Conservation (phyloP, 331 rosid genomes). For the Phaseolus coccineus region DNA sequence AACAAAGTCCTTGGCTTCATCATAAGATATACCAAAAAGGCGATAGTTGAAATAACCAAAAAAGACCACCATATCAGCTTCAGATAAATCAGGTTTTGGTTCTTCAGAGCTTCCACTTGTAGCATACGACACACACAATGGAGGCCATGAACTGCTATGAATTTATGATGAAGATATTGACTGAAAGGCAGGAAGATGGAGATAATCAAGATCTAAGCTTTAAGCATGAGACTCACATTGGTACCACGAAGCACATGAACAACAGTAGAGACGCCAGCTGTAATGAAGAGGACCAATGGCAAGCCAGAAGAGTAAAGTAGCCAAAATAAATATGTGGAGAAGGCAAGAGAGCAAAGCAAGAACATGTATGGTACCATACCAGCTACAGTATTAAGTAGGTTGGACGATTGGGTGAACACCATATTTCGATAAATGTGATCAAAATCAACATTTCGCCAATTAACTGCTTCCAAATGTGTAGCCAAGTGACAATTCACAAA, state of each 20-base stretch:
- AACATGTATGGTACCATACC: slow-evolving; percentile 93
- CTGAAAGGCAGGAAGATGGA: slow-evolving; percentile 23
- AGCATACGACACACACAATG: slow-evolving; percentile 58
- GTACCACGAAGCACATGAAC: slow-evolving; percentile 69
- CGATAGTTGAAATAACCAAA: slow-evolving; percentile 96
- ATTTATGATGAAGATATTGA: slow-evolving; percentile 35
- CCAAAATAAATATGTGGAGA: slow-evolving; percentile 92
- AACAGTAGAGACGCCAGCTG: slow-evolving; percentile 93
- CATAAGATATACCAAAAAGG: slow-evolving; percentile 97
- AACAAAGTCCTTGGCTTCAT: slow-evolving; percentile 98
- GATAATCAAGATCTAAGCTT: slow-evolving; percentile 8
- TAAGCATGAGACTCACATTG: slow-evolving; percentile 65
- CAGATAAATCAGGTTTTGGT: slow-evolving; percentile 88
- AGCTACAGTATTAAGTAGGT: slow-evolving; percentile 71
- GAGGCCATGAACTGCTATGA: slow-evolving; percentile 40
- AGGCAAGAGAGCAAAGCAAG: slow-evolving; percentile 88
- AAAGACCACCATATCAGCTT: slow-evolving; percentile 97
- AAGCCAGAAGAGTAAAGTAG: slow-evolving; percentile 98
- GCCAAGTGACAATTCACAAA: slow-evolving; percentile 99
- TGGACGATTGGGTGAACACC: slow-evolving; percentile 89
- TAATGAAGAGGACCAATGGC: slow-evolving; percentile 82
- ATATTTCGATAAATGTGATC: slow-evolving; percentile 94
- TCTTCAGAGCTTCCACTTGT: slow-evolving; percentile 71
- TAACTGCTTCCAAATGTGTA: slow-evolving; percentile 97
- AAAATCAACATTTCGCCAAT: slow-evolving; percentile 95